Evolutionary conservation across 768 basidiomycete species (phyloP), one percentile per base, ranked within the genome.

Genomic region (Hygrophorus pudorinus): DNA sequence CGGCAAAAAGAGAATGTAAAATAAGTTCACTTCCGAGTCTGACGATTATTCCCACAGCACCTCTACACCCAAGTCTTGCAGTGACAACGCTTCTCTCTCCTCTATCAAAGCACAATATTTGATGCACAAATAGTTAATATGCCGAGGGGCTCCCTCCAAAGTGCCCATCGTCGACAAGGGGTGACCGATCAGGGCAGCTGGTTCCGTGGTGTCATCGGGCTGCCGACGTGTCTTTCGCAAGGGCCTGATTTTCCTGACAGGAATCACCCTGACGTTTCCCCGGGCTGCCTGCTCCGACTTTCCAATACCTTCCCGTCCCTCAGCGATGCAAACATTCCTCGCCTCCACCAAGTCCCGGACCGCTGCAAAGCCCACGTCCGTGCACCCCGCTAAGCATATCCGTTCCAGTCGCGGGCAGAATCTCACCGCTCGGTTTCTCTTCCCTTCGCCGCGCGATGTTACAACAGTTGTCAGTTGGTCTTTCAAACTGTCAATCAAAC

Each of bases 301-400:
- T n/a, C 41, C 27, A 41, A 24, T 24, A 24, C 24, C 24, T 24
- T 24, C 24, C 3, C 24, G 7, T 3, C 24, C 24, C 7, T 44
- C 35, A 45, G 28, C 5, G 28, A 10, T 1, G 2, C 8, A 21
- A 30, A 31, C 28, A 46, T 65, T 66, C 54, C 72, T 60, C 35
- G 65, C 58, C 17, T 55, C 51, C 41, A 74, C 64, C 18, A 68
- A 54, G 11, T 52, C 62, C 42, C 62, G 59, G 44, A 75, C 53
- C 32, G 57, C 56, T 29, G 40, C 49, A 21, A 70, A 60, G 28
- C 62, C 55, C 45, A 75, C 55, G 53, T 75, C 71, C 41, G 58
- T 49, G 53, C 75, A 78, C 38, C 64, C 64, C 75, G 71, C 75
- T 45, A 78, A 63, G 31, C 67, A 63, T 28, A 77, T 58, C n/a